Evolutionary conservation across 345 rosid species (phyloP).

Genomic region (Eucalyptus albens): DNA sequence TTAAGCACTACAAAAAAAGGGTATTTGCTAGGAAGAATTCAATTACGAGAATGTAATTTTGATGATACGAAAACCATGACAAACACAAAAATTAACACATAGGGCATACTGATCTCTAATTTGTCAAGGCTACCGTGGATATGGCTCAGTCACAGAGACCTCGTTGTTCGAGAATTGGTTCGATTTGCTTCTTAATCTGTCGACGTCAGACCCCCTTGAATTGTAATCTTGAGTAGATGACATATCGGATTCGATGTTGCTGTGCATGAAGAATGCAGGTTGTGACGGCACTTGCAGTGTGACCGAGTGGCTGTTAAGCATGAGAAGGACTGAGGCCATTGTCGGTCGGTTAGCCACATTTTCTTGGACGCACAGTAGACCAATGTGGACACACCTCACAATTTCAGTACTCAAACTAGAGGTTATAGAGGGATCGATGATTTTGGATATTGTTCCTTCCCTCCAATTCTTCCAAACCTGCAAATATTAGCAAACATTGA

Average conservation of each 20-base stretch:
- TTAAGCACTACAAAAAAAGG: too few species aligned
- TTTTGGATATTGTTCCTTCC: slow-evolving; percentile 7
- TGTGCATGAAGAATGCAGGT: slow-evolving; percentile 23
- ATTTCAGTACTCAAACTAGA: slow-evolving; percentile 11
- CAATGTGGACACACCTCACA: slow-evolving; percentile 40
- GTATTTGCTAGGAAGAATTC: too few species aligned
- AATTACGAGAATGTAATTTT: too few species aligned
- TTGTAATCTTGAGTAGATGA: neutral
- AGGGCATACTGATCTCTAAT: too few species aligned
- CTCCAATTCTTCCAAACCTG: slow-evolving; percentile 51
- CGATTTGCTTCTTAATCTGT: neutral
- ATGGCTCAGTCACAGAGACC: neutral
- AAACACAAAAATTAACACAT: too few species aligned
- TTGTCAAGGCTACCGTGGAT: too few species aligned
- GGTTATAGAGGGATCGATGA: slow-evolving; percentile 21
- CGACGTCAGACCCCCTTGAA: neutral
- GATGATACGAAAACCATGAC: too few species aligned
- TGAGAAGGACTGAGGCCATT: slow-evolving; percentile 27
- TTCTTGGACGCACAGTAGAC: slow-evolving; percentile 47
- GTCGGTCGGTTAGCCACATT: slow-evolving; percentile 22
- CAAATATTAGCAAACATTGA: neutral
- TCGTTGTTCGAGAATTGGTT: neutral
- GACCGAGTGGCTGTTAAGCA: slow-evolving; percentile 29
- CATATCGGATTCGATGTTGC: neutral
- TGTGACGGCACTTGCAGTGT: slow-evolving; percentile 20